A percentile compares a stretch with the other conserved stretches of the same genome.
phyloP scores from a whole-genome alignment of 148 eudicot species.

The Rhododendron mucronatum region DNA sequence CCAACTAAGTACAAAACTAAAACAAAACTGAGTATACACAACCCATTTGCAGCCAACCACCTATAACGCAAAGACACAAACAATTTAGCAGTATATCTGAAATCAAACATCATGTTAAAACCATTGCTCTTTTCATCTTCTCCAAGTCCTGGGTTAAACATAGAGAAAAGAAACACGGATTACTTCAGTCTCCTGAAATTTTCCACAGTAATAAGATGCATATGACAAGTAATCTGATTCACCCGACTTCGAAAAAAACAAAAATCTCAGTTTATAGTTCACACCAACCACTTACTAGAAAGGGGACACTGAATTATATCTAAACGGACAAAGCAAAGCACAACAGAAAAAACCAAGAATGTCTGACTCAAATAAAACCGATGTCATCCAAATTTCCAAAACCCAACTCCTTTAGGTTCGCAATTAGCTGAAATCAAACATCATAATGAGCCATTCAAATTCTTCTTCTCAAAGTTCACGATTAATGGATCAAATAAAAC shows the following conservation, averaged over 20 bases:
- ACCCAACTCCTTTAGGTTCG: neutral
- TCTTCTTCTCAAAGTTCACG: neutral
- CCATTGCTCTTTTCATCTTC: neutral
- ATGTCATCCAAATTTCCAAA: neutral
- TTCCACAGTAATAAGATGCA: neutral
- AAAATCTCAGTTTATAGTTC: neutral
- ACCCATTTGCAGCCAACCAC: neutral
- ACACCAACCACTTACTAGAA: neutral
- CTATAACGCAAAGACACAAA: neutral
- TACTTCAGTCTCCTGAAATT: neutral
- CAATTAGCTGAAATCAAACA: neutral
- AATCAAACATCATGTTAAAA: neutral
- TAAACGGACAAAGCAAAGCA: neutral
- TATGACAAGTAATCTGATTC: neutral
- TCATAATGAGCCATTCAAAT: neutral
- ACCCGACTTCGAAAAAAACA: neutral
- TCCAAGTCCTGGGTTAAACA: neutral
- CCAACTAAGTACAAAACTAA: neutral
- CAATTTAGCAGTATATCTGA: neutral
- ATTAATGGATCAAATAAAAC: neutral
- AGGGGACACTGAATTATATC: neutral
- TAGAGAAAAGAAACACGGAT: neutral
- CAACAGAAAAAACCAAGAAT: neutral
- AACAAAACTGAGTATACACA: neutral
- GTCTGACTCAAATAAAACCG: neutral